Evolutionary conservation across 768 basidiomycete species (phyloP).

Genomic region (Mycena galopus): DNA sequence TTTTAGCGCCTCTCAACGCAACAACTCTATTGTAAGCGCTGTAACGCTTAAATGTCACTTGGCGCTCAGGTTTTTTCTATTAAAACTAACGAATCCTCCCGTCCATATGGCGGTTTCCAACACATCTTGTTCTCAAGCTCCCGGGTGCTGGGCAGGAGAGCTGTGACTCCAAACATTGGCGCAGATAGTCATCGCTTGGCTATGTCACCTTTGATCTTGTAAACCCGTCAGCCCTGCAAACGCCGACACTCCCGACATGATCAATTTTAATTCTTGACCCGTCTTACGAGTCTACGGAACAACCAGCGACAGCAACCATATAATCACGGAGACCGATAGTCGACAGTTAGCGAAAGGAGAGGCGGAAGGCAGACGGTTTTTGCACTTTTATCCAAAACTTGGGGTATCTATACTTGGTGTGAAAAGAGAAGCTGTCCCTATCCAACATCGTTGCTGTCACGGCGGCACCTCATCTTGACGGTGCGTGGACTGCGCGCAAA

Average conservation of each 20-base stretch:
- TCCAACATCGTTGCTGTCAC: background rate
- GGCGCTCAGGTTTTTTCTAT: too few relatives aligned
- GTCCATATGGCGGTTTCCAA: too few relatives aligned
- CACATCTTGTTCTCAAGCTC: too few relatives aligned
- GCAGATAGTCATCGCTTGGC: background rate
- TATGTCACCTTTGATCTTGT: background rate
- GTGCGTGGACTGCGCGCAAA: too few relatives aligned
- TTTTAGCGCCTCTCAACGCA: background rate
- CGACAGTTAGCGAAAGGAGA: too few relatives aligned
- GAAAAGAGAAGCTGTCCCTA: background rate
- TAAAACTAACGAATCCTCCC: too few relatives aligned
- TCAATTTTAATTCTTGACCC: background rate
- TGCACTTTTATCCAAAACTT: too few relatives aligned
- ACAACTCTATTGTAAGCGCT: background rate
- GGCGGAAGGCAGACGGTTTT: too few relatives aligned
- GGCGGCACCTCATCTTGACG: background rate
- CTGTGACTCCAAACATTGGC: too few relatives aligned
- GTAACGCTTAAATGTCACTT: too few relatives aligned
- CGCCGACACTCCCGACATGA: background rate
- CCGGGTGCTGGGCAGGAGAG: too few relatives aligned
- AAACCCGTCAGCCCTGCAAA: background rate
- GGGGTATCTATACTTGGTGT: background rate
- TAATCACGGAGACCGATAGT: background rate
- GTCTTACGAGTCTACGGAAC: too few relatives aligned
- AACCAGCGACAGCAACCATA: background rate